These are phyloP conservation scores for Camellia oleifera DNA, from an alignment of 179 eudicot species.

Conservation along the genomic window DNA sequence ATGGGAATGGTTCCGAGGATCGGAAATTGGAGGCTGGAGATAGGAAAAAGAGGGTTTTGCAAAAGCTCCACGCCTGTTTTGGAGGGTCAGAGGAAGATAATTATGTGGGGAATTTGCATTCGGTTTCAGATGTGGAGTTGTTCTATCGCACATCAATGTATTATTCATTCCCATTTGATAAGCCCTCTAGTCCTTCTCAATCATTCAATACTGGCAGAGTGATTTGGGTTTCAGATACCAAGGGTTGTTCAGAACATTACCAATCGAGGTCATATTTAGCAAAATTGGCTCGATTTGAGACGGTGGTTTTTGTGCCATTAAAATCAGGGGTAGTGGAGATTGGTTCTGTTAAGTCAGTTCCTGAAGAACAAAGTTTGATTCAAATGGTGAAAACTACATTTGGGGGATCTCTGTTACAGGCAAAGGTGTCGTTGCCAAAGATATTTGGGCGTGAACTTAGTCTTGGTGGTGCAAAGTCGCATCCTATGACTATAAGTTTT, in stretches of 20 bases:
- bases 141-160: conserved; percentile 75
- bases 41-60: conserved; percentile 58
- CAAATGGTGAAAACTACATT: conserved; percentile 48
- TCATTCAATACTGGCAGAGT: conserved; percentile 64
- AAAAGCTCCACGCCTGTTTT: conserved; percentile 63
- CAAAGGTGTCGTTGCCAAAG: conserved; percentile 47
- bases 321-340: conserved; percentile 79
- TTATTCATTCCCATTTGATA: conserved; percentile 66
- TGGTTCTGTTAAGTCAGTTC: conserved; percentile 57
- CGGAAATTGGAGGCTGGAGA: conserved; percentile 30
- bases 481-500: conserved; percentile 65
- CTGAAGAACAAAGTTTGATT: conserved; percentile 55
- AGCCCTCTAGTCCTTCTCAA: conserved; percentile 70
- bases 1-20: conserved; percentile 18
- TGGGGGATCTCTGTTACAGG: conserved; percentile 45
- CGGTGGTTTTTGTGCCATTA: conserved; percentile 70
- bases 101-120: conserved; percentile 46
- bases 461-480: conserved; percentile 50
- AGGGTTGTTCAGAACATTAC: conserved; percentile 58
- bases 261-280: conserved; percentile 70
- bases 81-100: conserved; percentile 53
- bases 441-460: conserved; percentile 81
- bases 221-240: conserved; percentile 67
- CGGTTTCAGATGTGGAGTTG: conserved; percentile 76
- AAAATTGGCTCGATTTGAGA: conserved; percentile 42